Conservation (phyloP, 352 stramenopile species). For the Globisporangium cederbergense region DNA sequence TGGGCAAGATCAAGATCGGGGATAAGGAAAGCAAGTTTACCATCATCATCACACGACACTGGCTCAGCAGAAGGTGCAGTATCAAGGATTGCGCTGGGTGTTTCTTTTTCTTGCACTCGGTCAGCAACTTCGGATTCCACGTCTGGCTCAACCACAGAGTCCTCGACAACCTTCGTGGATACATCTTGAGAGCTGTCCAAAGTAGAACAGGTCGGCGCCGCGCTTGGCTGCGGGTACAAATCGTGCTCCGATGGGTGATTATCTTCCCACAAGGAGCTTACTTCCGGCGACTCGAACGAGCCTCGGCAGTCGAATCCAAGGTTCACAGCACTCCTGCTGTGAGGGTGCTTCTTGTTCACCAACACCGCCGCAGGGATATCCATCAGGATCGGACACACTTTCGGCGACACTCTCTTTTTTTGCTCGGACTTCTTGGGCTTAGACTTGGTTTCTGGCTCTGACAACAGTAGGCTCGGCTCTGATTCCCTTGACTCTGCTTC, state of each 20-base stretch:
- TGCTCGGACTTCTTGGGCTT: not conserved
- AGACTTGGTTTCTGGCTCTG: not conserved
- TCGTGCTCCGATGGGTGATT: conserved; percentile 10
- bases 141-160: not conserved
- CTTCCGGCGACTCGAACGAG: not conserved
- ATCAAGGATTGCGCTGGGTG: not conserved
- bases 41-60: not conserved
- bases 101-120: not conserved
- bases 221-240: conserved; percentile 14
- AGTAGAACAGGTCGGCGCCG: not conserved
- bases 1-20: not conserved
- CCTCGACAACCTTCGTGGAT: not conserved
- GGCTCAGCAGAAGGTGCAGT: not conserved
- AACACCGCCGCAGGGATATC: conserved; percentile 25
- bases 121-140: not conserved
- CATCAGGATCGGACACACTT: conserved; percentile 13
- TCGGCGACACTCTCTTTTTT: not conserved
- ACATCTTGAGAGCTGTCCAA: conserved; percentile 2
- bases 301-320: not conserved
- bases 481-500: not conserved
- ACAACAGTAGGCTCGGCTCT: too few relatives aligned
- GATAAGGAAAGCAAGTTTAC: not conserved
- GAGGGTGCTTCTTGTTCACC: conserved; percentile 4
- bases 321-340: too few relatives aligned
- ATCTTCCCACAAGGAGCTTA: not conserved